Percentiles rank a stretch among this genome's conserved stretches.
phyloP scores from a whole-genome alignment of 495 filamentous ascomycete genomes.

The Poronia punctata region DNA sequence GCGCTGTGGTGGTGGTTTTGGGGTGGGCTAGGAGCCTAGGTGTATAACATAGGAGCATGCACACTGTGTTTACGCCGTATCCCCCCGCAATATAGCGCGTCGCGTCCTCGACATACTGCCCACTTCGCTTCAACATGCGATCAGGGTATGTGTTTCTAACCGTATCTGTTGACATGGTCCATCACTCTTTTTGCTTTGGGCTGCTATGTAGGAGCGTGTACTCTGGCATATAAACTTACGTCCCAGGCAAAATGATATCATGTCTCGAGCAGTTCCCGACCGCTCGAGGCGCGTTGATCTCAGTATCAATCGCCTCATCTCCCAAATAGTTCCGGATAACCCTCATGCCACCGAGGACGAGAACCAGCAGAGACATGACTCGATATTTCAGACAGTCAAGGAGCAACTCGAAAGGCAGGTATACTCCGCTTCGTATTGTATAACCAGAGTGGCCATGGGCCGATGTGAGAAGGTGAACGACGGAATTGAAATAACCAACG shows the following conservation, averaged over 20 bases:
- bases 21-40: too few relatives aligned
- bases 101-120: too few relatives aligned
- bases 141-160: too few relatives aligned
- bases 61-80: too few relatives aligned
- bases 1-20: too few relatives aligned
- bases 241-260: slow-evolving; percentile 21
- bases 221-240: neutral
- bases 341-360: slow-evolving; percentile 42
- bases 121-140: too few relatives aligned
- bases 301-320: slow-evolving; percentile 52
- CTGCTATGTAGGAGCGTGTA: too few relatives aligned
- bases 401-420: slow-evolving; percentile 42
- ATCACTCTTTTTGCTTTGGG: too few relatives aligned
- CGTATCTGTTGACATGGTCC: too few relatives aligned
- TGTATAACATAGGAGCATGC: too few relatives aligned
- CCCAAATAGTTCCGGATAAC: slow-evolving; percentile 43
- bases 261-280: slow-evolving; percentile 27
- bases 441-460: neutral
- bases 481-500: neutral
- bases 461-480: neutral
- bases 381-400: slow-evolving; percentile 44
- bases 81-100: too few relatives aligned
- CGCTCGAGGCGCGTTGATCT: slow-evolving; percentile 26
- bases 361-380: slow-evolving; percentile 44
- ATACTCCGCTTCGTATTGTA: neutral